phyloP scores from a whole-genome alignment of 2,329 filamentous ascomycete genomes.

The Lachnellula suecica region DNA sequence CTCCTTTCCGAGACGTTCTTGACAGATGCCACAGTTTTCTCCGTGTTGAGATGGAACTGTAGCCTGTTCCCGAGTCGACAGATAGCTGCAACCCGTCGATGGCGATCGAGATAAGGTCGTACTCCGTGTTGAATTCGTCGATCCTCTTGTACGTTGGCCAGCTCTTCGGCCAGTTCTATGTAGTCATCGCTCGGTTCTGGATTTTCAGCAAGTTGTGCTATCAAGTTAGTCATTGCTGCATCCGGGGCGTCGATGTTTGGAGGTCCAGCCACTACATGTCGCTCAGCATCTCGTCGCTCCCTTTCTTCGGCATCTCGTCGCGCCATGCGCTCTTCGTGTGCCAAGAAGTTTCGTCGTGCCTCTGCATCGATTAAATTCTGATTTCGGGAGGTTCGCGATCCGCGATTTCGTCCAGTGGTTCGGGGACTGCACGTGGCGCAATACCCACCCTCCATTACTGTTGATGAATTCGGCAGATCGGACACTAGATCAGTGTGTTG shows the following conservation, averaged over 20 bases:
- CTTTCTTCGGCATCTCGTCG: neutral
- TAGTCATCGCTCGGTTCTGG: neutral
- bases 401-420: neutral
- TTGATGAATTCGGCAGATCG: neutral
- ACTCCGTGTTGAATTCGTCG: neutral
- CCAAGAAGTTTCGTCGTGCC: neutral
- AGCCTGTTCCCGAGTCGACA: neutral
- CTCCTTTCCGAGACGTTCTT: neutral
- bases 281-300: neutral
- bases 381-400: neutral
- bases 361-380: neutral
- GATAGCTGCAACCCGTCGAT: neutral
- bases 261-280: neutral
- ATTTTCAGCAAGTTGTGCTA: neutral
- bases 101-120: neutral
- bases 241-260: neutral
- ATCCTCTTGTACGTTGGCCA: neutral
- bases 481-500: neutral
- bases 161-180: no score
- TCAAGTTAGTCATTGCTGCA: neutral
- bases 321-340: neutral
- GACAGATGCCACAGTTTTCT: neutral
- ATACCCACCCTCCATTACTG: neutral
- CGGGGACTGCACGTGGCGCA: neutral
- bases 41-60: neutral